phyloP scores from a whole-genome alignment of 1,139 yeast genomes.

The Yarrowia galli region DNA sequence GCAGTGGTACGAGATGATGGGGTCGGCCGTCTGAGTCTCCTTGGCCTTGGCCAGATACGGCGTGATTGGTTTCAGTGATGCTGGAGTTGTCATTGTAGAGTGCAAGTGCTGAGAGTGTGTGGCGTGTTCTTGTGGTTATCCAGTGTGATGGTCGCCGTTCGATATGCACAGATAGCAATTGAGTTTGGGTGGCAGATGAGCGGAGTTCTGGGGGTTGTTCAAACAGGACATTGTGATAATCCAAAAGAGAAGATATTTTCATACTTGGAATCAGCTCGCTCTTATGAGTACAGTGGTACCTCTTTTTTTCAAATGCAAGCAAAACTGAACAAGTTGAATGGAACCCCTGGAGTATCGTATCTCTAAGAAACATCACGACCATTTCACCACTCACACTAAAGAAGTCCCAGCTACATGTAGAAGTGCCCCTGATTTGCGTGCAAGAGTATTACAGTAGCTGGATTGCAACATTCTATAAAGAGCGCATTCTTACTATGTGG shows the following conservation, averaged over 20 bases:
- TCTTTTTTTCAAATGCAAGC: neutral
- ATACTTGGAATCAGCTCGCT: neutral
- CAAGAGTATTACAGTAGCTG: no score
- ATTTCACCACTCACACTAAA: neutral
- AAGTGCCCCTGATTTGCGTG: no score
- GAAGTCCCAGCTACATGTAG: no score
- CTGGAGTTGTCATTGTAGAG: slow-evolving; percentile 43
- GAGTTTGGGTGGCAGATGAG: neutral
- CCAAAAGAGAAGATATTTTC: no score
- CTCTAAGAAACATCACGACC: neutral
- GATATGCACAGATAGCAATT: slow-evolving; percentile 6
- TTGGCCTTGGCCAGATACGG: slow-evolving; percentile 59
- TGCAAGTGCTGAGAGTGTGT: no score
- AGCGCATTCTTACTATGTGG: no score
- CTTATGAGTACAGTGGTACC: neutral
- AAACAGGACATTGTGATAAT: neutral
- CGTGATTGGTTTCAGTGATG: slow-evolving; percentile 51
- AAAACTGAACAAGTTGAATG: neutral
- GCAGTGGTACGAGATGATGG: slow-evolving; percentile 65
- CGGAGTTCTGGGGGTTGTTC: neutral
- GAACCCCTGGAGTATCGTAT: neutral
- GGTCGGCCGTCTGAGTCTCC: slow-evolving; percentile 60
- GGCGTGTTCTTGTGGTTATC: neutral
- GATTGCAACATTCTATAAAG: no score
- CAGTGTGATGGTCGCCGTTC: neutral